A percentile compares a stretch with the other conserved stretches of the same genome.
phyloP scores from a whole-genome alignment of 345 rosid genomes.

The Citrus inodora region DNA sequence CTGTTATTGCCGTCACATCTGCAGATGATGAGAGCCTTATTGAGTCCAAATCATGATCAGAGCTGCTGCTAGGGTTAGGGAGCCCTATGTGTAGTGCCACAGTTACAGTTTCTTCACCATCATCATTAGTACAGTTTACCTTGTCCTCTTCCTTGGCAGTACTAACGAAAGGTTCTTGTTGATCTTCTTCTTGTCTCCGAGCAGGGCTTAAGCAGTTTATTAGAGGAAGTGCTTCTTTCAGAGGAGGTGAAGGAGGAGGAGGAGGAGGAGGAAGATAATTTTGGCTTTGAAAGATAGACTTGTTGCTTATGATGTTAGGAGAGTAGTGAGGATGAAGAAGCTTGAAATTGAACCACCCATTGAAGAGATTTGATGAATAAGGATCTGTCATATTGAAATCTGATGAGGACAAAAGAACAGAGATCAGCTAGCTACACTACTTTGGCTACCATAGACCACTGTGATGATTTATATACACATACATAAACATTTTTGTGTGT shows the following conservation, averaged over 20 bases:
- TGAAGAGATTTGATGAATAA: conserved; percentile 30
- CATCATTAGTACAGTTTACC: neutral
- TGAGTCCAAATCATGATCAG: conserved; percentile 15
- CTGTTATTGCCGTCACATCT: neutral
- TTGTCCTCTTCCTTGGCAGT: conserved; percentile 24
- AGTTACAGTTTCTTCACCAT: conserved; percentile 16
- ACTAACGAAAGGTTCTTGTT: conserved; percentile 19
- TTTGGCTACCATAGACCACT: neutral
- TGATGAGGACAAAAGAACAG: neutral
- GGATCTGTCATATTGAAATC: conserved; percentile 39
- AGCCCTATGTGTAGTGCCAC: conserved; percentile 46
- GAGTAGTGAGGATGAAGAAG: conserved; percentile 23
- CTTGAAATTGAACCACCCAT: conserved; percentile 34
- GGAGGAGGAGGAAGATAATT: conserved; percentile 1
- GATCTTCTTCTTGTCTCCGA: conserved; percentile 23
- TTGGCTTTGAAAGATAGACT: neutral
- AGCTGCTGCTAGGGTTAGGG: conserved; percentile 20
- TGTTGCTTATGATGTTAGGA: neutral
- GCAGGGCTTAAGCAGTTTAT: conserved; percentile 35
- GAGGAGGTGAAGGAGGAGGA: conserved; percentile 10
- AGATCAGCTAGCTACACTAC: neutral
- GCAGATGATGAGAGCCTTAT: conserved; percentile 13
- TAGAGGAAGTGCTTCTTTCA: conserved; percentile 38
- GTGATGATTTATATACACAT: neutral
- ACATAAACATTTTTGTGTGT: neutral